A percentile compares a stretch with the other conserved stretches of the same genome.
phyloP scores from a whole-genome alignment of 805 yeast genomes.

The Cyberlindnera maritima region DNA sequence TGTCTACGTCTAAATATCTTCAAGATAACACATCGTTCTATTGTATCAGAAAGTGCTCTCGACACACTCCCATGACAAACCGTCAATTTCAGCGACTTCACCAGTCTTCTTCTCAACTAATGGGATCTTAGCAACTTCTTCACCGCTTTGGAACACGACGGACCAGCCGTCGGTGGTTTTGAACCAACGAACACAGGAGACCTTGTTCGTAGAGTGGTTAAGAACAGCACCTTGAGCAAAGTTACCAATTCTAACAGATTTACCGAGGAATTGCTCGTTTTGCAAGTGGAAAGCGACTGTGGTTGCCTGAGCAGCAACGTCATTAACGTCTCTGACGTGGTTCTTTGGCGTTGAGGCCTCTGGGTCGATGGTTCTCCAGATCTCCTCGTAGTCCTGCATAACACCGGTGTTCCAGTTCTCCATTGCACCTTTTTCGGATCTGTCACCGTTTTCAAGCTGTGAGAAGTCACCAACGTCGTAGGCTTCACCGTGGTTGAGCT shows the following conservation, averaged over 20 bases:
- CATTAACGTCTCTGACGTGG: slow-evolving; percentile 31
- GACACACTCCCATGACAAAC: slow-evolving; percentile 18
- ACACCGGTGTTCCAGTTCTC: slow-evolving; percentile 41
- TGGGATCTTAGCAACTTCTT: slow-evolving; percentile 20
- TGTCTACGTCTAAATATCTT: too few relatives aligned
- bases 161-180: slow-evolving; percentile 15
- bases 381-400: slow-evolving; percentile 45
- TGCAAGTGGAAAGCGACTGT: slow-evolving; percentile 34
- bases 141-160: slow-evolving; percentile 19
- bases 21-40: neutral
- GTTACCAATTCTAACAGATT: slow-evolving; percentile 45
- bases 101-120: slow-evolving; percentile 16
- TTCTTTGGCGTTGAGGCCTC: slow-evolving; percentile 30
- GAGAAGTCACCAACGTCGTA: slow-evolving; percentile 41
- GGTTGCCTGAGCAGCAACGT: slow-evolving; percentile 4
- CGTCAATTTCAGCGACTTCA: slow-evolving; percentile 7
- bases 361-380: slow-evolving; percentile 53
- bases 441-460: slow-evolving; percentile 36
- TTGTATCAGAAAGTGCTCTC: slow-evolving; percentile 15
- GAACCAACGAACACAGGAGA: slow-evolving; percentile 21
- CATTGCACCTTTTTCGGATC: slow-evolving; percentile 53
- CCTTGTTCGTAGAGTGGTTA: slow-evolving; percentile 23
- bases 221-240: slow-evolving; percentile 50
- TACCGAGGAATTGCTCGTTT: slow-evolving; percentile 36
- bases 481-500: slow-evolving; percentile 23